These are phyloP conservation scores for Plenodomus lindquistii DNA, from an alignment of 2,329 filamentous ascomycete genomes.

Conservation along the genomic window DNA sequence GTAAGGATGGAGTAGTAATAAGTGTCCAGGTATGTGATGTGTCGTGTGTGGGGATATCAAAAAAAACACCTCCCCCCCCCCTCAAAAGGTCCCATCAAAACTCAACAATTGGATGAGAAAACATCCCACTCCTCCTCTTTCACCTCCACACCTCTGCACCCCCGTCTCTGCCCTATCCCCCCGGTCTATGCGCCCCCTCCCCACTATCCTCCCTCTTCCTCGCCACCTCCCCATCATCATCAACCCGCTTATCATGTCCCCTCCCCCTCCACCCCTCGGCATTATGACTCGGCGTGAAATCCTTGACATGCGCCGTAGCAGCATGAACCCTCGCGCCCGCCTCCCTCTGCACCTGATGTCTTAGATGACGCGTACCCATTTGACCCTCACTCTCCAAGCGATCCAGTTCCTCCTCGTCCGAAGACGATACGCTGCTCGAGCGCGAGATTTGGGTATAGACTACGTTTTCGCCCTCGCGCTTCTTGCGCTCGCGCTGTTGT, in stretches of 20 bases:
- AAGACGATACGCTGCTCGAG: conserved; percentile 55
- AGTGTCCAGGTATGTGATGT: no score
- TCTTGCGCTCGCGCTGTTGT: conserved; percentile 74
- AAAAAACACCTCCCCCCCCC: no score
- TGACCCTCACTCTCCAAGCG: conserved; percentile 29
- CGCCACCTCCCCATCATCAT: conserved; percentile 19
- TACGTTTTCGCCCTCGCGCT: conserved; percentile 58
- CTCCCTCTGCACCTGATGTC: conserved; percentile 35
- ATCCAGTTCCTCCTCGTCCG: conserved; percentile 63
- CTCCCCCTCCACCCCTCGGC: conserved; percentile 28
- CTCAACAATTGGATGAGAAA: no score
- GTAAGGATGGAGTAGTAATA: no score
- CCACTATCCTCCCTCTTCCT: conserved; percentile 5
- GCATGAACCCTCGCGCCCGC: conserved; percentile 26
- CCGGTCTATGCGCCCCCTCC: no score
- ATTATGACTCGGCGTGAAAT: conserved; percentile 26
- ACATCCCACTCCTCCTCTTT: no score
- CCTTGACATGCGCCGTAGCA: conserved; percentile 29
- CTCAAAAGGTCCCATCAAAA: no score
- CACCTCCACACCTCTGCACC: no score
- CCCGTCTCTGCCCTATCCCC: no score
- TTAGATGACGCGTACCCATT: conserved; percentile 25
- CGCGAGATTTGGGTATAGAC: conserved; percentile 59
- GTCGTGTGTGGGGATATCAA: no score
- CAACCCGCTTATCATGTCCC: conserved; percentile 11